A percentile compares a stretch with the other conserved stretches of the same genome.
Conservation (phyloP, 2,329 filamentous ascomycete species). For the Blumeriella jaapii region DNA sequence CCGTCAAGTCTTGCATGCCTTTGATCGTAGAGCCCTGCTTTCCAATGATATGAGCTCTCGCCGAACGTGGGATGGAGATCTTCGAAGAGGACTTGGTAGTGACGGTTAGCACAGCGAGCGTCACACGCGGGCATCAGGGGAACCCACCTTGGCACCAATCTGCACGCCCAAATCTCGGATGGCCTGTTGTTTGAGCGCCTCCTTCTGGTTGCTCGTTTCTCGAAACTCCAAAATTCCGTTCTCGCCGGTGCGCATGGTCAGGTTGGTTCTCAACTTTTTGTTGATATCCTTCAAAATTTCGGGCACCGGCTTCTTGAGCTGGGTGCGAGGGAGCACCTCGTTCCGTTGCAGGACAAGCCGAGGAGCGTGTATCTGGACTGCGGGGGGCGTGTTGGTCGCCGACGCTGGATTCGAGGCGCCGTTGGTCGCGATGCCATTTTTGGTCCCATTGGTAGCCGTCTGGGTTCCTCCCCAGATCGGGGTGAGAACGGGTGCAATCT, state of each 20-base stretch:
- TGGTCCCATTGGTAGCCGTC: slow-evolving; percentile 42
- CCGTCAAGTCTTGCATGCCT: slow-evolving; percentile 77
- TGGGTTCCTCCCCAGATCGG: slow-evolving; percentile 71
- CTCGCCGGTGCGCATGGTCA: slow-evolving; percentile 64
- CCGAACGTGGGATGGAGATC: slow-evolving; percentile 71
- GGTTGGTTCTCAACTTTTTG: slow-evolving; percentile 75
- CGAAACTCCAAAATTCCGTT: slow-evolving; percentile 70
- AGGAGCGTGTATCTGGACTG: slow-evolving; percentile 71
- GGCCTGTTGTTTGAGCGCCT: slow-evolving; percentile 62
- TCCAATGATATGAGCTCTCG: slow-evolving; percentile 85
- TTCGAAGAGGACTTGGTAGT: slow-evolving; percentile 54
- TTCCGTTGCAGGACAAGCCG: slow-evolving; percentile 58
- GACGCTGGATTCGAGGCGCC: slow-evolving; percentile 52
- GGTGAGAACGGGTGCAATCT: slow-evolving; percentile 38
- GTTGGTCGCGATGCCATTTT: slow-evolving; percentile 33
- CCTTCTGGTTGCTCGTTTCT: slow-evolving; percentile 71
- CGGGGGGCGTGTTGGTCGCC: slow-evolving; percentile 40
- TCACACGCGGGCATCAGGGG: not conserved
- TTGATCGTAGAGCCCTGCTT: slow-evolving; percentile 85
- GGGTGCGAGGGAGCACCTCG: slow-evolving; percentile 59
- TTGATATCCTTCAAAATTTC: slow-evolving; percentile 90
- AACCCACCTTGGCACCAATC: slow-evolving; percentile 66
- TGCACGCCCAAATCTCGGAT: slow-evolving; percentile 82
- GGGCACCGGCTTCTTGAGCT: slow-evolving; percentile 73
- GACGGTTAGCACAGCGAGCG: slow-evolving; percentile 15